A percentile compares a stretch with the other conserved stretches of the same genome.
phyloP scores from a whole-genome alignment of 495 filamentous ascomycete genomes.

The Aspergillus sparsus region DNA sequence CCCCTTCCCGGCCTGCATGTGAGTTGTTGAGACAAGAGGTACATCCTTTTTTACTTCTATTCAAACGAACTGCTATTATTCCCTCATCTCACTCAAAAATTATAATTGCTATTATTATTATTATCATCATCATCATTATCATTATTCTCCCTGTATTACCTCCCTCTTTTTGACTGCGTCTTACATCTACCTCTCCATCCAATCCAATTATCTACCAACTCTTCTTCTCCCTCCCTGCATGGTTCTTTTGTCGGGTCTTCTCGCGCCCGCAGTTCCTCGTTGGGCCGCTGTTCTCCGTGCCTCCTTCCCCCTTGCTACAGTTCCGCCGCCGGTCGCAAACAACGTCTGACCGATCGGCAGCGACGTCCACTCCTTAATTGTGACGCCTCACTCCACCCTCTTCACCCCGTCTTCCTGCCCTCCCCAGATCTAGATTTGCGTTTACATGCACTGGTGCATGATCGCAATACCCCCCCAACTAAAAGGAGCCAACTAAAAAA shows the following conservation, averaged over 20 bases:
- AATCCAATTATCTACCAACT: slow-evolving; percentile 8
- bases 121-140: background rate
- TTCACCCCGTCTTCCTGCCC: slow-evolving; percentile 10
- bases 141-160: background rate
- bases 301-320: slow-evolving; percentile 24
- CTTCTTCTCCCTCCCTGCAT: slow-evolving; percentile 14
- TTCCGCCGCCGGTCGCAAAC: slow-evolving; percentile 26
- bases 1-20: slow-evolving; percentile 21
- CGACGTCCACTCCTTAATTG: slow-evolving; percentile 19
- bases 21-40: slow-evolving; percentile 17
- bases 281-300: slow-evolving; percentile 13
- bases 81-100: slow-evolving; percentile 1
- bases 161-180: background rate
- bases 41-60: slow-evolving; percentile 7
- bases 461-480: slow-evolving; percentile 10
- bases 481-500: too few species aligned
- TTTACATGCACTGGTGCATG: slow-evolving; percentile 27
- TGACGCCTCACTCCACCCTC: slow-evolving; percentile 20
- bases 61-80: slow-evolving; percentile 5
- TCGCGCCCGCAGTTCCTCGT: slow-evolving; percentile 10
- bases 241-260: slow-evolving; percentile 16
- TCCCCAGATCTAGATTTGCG: slow-evolving; percentile 23
- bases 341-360: slow-evolving; percentile 23
- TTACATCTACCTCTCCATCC: background rate
- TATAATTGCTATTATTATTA: background rate